phyloP scores from a whole-genome alignment of 1,139 yeast species.

The Lodderomyces beijingensis region DNA sequence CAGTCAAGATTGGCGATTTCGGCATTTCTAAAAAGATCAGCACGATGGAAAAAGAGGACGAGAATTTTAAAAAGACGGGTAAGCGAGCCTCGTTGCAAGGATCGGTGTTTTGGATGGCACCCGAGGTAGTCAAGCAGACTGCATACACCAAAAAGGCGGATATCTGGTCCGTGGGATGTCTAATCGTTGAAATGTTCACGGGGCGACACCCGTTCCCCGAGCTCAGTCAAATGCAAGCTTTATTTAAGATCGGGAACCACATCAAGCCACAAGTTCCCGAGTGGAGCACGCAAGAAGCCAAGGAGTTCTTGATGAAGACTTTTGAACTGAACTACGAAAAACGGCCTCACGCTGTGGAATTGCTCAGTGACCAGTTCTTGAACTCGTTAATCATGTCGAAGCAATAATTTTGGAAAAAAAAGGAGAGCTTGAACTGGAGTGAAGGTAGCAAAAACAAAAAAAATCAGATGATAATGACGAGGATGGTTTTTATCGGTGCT shows the following conservation, averaged over 20 bases:
- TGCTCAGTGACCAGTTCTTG: constrained; percentile 59
- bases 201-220: constrained; percentile 94
- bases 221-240: constrained; percentile 93
- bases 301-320: constrained; percentile 58
- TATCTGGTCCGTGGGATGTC: constrained; percentile 93
- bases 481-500: no score
- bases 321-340: constrained; percentile 71
- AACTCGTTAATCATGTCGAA: constrained; percentile 48
- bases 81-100: constrained; percentile 89
- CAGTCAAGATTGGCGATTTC: constrained; percentile 89
- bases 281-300: constrained; percentile 69
- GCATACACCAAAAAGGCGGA: constrained; percentile 89
- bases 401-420: constrained; percentile 14
- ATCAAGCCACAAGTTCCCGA: constrained; percentile 73
- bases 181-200: constrained; percentile 89
- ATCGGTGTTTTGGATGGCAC: constrained; percentile 98
- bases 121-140: constrained; percentile 90
- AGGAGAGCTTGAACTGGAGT: not conserved
- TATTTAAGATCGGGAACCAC: constrained; percentile 85
- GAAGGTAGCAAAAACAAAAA: not conserved
- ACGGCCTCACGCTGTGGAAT: constrained; percentile 70
- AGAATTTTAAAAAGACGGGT: constrained; percentile 25
- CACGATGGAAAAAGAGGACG: constrained; percentile 21
- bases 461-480: no score
- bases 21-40: constrained; percentile 82